phyloP scores from a whole-genome alignment of 148 eudicot genomes.

The Pharnaceum exiguum region DNA sequence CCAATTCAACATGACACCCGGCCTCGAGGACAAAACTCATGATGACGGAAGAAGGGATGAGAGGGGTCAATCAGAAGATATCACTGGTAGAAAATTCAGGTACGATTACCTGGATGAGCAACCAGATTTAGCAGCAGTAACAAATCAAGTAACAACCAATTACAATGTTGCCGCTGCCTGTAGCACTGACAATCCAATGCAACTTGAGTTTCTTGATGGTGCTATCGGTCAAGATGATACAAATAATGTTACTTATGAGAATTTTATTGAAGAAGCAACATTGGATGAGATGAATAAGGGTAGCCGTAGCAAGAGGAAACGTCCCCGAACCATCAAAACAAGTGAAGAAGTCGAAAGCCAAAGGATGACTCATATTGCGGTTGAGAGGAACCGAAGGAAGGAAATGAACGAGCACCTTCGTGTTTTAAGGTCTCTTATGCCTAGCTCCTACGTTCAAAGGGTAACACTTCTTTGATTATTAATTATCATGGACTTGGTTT shows the following conservation, averaged over 20 bases:
- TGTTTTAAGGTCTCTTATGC: conserved; percentile 94
- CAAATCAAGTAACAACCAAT: background rate
- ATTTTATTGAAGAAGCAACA: conserved; percentile 12
- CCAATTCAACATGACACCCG: conserved; percentile 15
- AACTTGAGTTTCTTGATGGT: conserved; percentile 28
- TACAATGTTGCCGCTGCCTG: background rate
- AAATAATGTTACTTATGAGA: conserved; percentile 12
- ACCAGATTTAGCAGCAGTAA: background rate
- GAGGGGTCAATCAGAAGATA: background rate
- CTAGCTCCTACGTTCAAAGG: conserved; percentile 96
- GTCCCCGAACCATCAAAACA: conserved; percentile 76
- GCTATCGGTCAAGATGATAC: background rate
- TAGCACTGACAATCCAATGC: conserved; percentile 15
- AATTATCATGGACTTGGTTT: background rate
- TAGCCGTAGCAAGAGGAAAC: conserved; percentile 61
- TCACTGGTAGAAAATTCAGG: conserved; percentile 3
- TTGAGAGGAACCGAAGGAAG: conserved; percentile 89
- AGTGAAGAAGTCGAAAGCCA: conserved; percentile 94
- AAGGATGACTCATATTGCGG: conserved; percentile 92
- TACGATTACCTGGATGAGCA: conserved; percentile 6
- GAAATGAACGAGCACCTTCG: conserved; percentile 98
- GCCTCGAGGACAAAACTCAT: conserved; percentile 5
- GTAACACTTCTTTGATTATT: conserved; percentile 23
- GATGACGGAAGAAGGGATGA: background rate
- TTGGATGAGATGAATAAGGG: conserved; percentile 23